Percentiles rank a stretch among this genome's conserved stretches.
phyloP scores from a whole-genome alignment of 768 basidiomycete genomes.

The Cyclocybe aegerita region DNA sequence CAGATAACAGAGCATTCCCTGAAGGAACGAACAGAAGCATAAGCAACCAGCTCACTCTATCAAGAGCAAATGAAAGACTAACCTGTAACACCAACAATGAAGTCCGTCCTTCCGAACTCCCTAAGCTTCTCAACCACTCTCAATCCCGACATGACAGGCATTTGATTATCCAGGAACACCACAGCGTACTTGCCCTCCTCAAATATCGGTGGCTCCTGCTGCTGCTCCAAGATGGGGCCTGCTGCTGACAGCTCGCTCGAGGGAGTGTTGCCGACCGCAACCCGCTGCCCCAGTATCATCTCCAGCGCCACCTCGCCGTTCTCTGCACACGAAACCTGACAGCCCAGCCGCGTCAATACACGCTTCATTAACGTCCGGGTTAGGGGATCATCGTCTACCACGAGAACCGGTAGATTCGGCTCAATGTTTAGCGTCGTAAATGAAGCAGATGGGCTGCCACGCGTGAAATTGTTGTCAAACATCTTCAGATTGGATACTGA shows the following conservation, averaged over 20 bases:
- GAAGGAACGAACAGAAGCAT: conserved; percentile 1
- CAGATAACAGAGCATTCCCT: conserved; percentile 56
- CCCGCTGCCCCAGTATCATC: conserved; percentile 53
- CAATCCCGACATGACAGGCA: conserved; percentile 79
- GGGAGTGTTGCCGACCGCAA: conserved; percentile 31
- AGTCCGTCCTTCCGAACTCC: conserved; percentile 63
- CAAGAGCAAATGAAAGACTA: conserved; percentile 12
- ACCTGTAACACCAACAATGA: conserved; percentile 84
- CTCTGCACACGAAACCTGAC: conserved; percentile 76
- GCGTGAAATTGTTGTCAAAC: conserved; percentile 38
- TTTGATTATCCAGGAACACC: conserved; percentile 71
- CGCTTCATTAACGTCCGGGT: conserved; percentile 82
- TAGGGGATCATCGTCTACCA: conserved; percentile 82
- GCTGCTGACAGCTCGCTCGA: conserved; percentile 35
- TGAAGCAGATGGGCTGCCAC: conserved; percentile 37
- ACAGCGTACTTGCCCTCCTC: conserved; percentile 43
- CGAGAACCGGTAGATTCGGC: conserved; percentile 61
- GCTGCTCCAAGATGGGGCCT: conserved; percentile 39
- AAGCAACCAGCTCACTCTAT: not conserved
- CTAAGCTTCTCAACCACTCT: conserved; percentile 66
- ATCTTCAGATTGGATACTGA: conserved; percentile 30
- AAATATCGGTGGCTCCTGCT: conserved; percentile 13
- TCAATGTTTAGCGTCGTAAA: conserved; percentile 42
- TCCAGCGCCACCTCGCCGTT: conserved; percentile 80
- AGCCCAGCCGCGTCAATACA: conserved; percentile 76